A percentile compares a stretch with the other conserved stretches of the same genome.
Evolutionary conservation across 1,284 basidiomycete species (phyloP).

Genomic region (Caloboletus firmus): DNA sequence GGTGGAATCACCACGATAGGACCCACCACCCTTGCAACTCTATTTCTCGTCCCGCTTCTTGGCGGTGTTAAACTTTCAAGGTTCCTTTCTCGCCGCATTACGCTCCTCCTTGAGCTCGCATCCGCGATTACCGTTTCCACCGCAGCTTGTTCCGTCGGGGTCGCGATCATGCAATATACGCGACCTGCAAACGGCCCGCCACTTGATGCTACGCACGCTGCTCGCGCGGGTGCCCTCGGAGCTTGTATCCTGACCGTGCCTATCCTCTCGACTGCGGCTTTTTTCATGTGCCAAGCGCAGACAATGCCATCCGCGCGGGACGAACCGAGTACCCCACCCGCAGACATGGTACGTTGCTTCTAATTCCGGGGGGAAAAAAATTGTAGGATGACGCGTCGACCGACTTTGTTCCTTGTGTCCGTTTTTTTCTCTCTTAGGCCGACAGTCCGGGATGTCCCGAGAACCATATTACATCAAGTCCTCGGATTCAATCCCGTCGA

Average conservation of each 20-base stretch:
- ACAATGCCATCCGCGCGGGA: slow-evolving; percentile 1
- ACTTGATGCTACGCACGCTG: slow-evolving; percentile 17
- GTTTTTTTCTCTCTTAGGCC: neutral
- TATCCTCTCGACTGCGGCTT: slow-evolving; percentile 5
- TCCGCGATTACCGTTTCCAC: slow-evolving; percentile 8
- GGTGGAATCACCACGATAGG: slow-evolving; percentile 15
- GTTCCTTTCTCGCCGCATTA: neutral
- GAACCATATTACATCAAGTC: neutral
- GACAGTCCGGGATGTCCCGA: neutral
- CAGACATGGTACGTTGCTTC: no score
- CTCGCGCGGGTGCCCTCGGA: slow-evolving; percentile 17
- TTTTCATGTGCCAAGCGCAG: slow-evolving; percentile 6
- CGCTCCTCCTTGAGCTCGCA: slow-evolving; percentile 11
- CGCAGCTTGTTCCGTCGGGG: slow-evolving; percentile 16
- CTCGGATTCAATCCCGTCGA: neutral
- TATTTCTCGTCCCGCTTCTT: slow-evolving; percentile 6
- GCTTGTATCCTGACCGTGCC: slow-evolving; percentile 14
- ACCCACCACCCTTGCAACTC: slow-evolving; percentile 4
- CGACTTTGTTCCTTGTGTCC: slow-evolving; percentile 1
- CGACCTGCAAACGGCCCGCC: neutral
- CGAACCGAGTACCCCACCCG: neutral
- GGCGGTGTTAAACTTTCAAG: neutral
- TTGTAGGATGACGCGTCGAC: slow-evolving; percentile 3
- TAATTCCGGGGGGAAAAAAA: no score
- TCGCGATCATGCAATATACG: neutral